A percentile compares a stretch with the other conserved stretches of the same genome.
These are phyloP conservation scores for Firmiana major DNA, from an alignment of 345 rosid species.

Conservation along the genomic window DNA sequence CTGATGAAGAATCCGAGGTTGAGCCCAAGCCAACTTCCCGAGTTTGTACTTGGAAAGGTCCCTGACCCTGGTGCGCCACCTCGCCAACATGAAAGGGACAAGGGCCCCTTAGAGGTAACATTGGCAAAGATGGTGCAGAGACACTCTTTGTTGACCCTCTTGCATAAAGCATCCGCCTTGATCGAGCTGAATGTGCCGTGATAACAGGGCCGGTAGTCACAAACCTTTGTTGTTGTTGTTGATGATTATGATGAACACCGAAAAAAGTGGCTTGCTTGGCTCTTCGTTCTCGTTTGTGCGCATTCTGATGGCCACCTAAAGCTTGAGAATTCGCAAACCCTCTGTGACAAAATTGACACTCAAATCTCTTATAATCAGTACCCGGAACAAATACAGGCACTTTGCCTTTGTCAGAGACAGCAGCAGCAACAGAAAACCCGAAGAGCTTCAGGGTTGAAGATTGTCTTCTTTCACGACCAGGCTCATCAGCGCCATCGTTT, in stretches of 20 bases:
- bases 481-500: not conserved
- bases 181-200: slow-evolving; percentile 13
- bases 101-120: not conserved
- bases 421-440: not conserved
- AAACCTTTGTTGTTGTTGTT: slow-evolving; percentile 2
- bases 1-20: not conserved
- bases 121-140: not conserved
- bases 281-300: slow-evolving; percentile 2
- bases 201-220: slow-evolving; percentile 1
- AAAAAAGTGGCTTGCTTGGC: slow-evolving; percentile 5
- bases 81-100: slow-evolving; percentile 1
- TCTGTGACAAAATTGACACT: slow-evolving; percentile 15
- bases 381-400: not conserved
- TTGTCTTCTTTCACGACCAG: not conserved
- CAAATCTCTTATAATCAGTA: not conserved
- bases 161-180: not conserved
- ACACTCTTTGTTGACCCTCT: slow-evolving; percentile 2
- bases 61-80: not conserved
- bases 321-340: slow-evolving; percentile 14
- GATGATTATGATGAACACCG: not conserved
- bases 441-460: not conserved
- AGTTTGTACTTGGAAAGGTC: not conserved
- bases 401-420: not conserved
- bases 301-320: slow-evolving; percentile 6
- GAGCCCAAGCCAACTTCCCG: not conserved